These are phyloP conservation scores for Botrytis elliptica DNA, from an alignment of 2,329 filamentous ascomycete genomes.

Conservation along the genomic window DNA sequence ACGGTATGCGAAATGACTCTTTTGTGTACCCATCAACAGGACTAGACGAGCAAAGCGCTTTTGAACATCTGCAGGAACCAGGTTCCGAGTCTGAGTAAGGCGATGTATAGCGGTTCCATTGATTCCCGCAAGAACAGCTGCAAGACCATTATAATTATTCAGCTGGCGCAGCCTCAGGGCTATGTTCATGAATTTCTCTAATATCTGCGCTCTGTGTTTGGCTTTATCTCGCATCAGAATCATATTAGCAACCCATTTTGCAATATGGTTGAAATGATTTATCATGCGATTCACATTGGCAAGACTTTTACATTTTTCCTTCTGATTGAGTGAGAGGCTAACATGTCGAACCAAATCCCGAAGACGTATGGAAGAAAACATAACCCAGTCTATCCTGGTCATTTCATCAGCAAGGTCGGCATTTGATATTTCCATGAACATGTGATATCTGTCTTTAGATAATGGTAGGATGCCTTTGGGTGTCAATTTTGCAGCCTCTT, in stretches of 20 bases:
- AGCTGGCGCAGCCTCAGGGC: constrained; percentile 81
- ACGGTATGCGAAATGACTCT: constrained; percentile 93
- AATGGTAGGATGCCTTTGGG: constrained; percentile 68
- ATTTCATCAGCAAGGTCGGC: constrained; percentile 87
- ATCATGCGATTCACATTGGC: constrained; percentile 94
- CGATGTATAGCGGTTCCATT: constrained; percentile 85
- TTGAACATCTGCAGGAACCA: constrained; percentile 69
- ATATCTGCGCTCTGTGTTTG: constrained; percentile 85
- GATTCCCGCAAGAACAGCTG: constrained; percentile 90
- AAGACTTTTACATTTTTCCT: constrained; percentile 73
- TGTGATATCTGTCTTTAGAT: constrained; percentile 83
- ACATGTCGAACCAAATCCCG: constrained; percentile 92
- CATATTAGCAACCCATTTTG: constrained; percentile 79
- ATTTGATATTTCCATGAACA: constrained; percentile 82
- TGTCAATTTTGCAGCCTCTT: constrained; percentile 69
- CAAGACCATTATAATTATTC: constrained; percentile 96
- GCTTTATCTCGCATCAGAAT: constrained; percentile 89
- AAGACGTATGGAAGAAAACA: constrained; percentile 93
- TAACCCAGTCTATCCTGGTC: constrained; percentile 95
- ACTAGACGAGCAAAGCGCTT: constrained; percentile 87
- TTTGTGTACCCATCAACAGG: constrained; percentile 89
- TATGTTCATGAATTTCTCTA: constrained; percentile 95
- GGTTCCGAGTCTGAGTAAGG: constrained; percentile 72
- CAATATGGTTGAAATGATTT: constrained; percentile 83
- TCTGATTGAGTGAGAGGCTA: constrained; percentile 67